Evolutionary conservation across 768 basidiomycete genomes (phyloP), one percentile per base, ranked within the genome.

Genomic region (Multifurca ochricompacta): DNA sequence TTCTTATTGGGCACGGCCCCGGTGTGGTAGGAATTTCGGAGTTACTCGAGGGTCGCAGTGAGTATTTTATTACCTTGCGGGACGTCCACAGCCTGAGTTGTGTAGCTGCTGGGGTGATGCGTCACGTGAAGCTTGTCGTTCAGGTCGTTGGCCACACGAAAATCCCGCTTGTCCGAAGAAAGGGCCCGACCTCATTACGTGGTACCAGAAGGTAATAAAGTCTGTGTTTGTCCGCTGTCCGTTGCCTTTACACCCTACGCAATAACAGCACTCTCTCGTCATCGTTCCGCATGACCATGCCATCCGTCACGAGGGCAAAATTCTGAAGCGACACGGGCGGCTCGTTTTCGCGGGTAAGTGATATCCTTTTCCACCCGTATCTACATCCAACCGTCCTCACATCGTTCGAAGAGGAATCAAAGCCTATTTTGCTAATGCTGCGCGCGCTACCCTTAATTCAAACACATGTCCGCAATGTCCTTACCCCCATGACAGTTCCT

Each of bases 1-100:
- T 97, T 32, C 65, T 99, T 9, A 80, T 98, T 45, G 92, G 92
- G 2, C 90, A 94, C 64, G 93, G 93, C 10, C 80, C 83, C 1
- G 93, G 91, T 0, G 91, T 89, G 62, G 75, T 79, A 50, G 76
- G 83, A 7, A 63, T 96, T 51, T 81, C 91, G 68, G 78, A 86
- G 30, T 74, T 97, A 43, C 73, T 96, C 16, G 78, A 81, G 40
- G 64, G 75, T 21, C 76, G 94, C 67, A 73, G 93, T 93, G 66
- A 44, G 76, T 68, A 3, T 42, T 59, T 28, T 32, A 44, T 32
- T 49, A 7, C n/a, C 14, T 14, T 39, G 45, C 41, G 9, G 21
- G 2, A 18, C 13, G 35, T 50, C 18, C 46, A 23, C 48, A 47
- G 6, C 51, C 42, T 42, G 46, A 39, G 8, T 37, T 31, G 51